Evolutionary conservation across 2,329 filamentous ascomycete genomes (phyloP), one percentile per base, ranked within the genome.

Genomic region (Chaetothyriales sp.): DNA sequence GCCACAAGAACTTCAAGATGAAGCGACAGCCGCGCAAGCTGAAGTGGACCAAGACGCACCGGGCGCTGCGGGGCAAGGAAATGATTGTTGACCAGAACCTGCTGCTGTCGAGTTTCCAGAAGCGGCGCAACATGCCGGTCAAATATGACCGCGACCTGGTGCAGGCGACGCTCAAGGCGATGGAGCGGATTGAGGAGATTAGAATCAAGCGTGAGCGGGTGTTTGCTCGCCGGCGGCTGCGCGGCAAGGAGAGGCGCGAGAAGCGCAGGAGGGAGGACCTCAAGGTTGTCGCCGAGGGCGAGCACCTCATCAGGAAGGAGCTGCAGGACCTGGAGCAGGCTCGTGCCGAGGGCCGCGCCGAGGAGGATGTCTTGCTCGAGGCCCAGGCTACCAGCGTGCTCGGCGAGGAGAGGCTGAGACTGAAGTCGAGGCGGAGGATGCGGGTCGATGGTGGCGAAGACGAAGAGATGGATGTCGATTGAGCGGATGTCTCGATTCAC

Each of bases 1-100:
- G 77, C 68, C 80, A 83, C 70, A 81, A 81, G 63, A 83, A 81
- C 68, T 94, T 93, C 79, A 92, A 93, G 73, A 94, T 94, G 86
- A 95, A 95, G 84, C 83, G 92, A 60, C 95, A 96, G 72, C 89
- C 90, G 36, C 82, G 90, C 67, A 95, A 95, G 70, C 79, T 96
- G 61, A 92, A 88, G 70, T 95, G 90, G 92, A 95, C 90, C 56
- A 95, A 95, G 76, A 81, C 86, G 49, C 90, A 89, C 77, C 84
- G 88, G 64, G 83, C 83, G 65, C 79, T 83, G 18, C 83, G 84
- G 52, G 86, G 86, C 72, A 93, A 88, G 73, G 78, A 81, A 69
- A 81, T 94, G 86, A 85, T 86, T 51, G 89, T 96, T 69, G 92
- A 98, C 76, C 84, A 80, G 63, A 95, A 90, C 28, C 81, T 98